Base-by-base conservation (phyloP, 179 eudicot species). In the Beta lomatogona region DNA sequence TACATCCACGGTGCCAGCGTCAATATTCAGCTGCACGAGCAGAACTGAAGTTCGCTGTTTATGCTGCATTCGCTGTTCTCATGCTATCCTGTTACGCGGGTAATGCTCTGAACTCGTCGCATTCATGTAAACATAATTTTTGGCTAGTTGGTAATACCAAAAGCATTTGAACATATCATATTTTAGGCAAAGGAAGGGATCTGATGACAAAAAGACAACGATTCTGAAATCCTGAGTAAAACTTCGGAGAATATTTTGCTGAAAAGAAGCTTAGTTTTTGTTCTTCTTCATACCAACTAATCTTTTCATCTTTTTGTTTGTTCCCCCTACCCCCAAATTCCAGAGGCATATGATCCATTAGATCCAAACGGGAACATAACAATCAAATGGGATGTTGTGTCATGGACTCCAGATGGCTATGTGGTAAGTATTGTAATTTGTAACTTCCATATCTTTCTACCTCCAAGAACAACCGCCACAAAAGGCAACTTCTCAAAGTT, bases 331-430 rank as follows among this genome's bases (percentile, higher is more conserved):
- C 28, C 4, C 25, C 41, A 12, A 11, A 36, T 28, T 53, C 9
- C 87, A 85, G 87, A 79, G 59, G 88, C 89, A 41, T 87, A 87
- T 78, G 89, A 87, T 81, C 88, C 89, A 19, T 75, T 87, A 58
- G 89, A 87, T 79, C 89, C 89, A 48, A 87, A 53, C 1, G 89
- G 89, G 12, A 87, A 87, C 85, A 76, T 85, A 81, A 87, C 89
- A 22, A 83, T 87, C 77, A 83, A 83, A 79, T 87, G 89, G 89
- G 89, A 87, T 76, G 79, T 85, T 16, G 79, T 85, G 69, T 87
- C 90, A 48, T 90, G 91, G 85, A 87, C 92, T 64, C 83, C 86
- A 46, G 89, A 87, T 81, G 92, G 88, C 69, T 87, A 87, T 67
- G 89, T 87, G 78, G 88, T 87, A 71, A 83, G 88, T 64, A 73